phyloP scores from a whole-genome alignment of 768 basidiomycete genomes.

The Cyclocybe cylindracea region DNA sequence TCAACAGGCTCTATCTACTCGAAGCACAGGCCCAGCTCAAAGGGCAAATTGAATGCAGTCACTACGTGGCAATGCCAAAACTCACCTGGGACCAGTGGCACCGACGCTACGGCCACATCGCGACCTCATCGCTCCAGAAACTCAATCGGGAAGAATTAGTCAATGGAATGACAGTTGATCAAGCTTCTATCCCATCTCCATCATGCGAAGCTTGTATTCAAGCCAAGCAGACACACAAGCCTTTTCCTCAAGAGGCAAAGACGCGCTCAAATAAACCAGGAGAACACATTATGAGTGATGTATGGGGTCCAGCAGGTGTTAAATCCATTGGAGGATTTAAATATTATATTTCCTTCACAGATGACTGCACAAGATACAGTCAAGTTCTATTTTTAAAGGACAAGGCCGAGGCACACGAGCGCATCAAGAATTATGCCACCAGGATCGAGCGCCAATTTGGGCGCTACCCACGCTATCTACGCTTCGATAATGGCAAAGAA shows the following conservation, averaged over 20 bases:
- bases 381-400: constrained; percentile 14
- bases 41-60: too few relatives aligned
- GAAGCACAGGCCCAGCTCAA: too few relatives aligned
- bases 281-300: constrained; percentile 21
- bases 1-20: too few relatives aligned
- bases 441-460: constrained; percentile 14
- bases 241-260: constrained; percentile 33
- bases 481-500: constrained; percentile 33
- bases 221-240: constrained; percentile 29
- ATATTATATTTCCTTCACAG: constrained; percentile 29
- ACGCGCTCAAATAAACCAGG: constrained; percentile 18
- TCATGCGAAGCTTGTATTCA: constrained; percentile 36
- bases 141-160: too few relatives aligned
- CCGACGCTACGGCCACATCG: too few relatives aligned
- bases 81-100: too few relatives aligned
- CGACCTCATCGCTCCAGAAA: too few relatives aligned
- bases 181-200: too few relatives aligned
- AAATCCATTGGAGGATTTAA: constrained; percentile 19
- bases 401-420: constrained; percentile 13
- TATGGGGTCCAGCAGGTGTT: constrained; percentile 30
- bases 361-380: constrained; percentile 9
- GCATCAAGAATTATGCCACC: constrained; percentile 15
- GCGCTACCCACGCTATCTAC: constrained; percentile 6
- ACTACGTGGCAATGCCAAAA: too few relatives aligned
- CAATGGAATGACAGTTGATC: too few relatives aligned